Evolutionary conservation across 495 filamentous ascomycete genomes (phyloP).

Genomic region (Usnea hakonensis): DNA sequence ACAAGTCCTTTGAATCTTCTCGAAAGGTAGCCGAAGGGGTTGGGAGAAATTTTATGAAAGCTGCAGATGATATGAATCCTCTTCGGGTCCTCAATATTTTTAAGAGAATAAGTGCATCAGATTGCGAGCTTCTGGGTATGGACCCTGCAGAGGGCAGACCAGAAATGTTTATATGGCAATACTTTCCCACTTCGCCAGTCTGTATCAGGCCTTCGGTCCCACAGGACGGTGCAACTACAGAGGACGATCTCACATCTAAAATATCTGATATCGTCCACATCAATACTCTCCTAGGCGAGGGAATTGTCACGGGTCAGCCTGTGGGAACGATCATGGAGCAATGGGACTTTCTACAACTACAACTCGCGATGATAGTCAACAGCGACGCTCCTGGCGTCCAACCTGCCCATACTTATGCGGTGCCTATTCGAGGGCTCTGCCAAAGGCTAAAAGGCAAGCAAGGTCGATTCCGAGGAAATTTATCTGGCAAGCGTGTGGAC

Average conservation of each 20-base stretch:
- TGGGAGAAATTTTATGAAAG: slow-evolving; percentile 84
- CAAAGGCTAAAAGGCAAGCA: slow-evolving; percentile 95
- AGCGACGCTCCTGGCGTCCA: slow-evolving; percentile 82
- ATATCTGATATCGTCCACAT: slow-evolving; percentile 88
- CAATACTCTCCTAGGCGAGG: slow-evolving; percentile 71
- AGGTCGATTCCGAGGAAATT: slow-evolving; percentile 90
- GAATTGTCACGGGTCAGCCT: slow-evolving; percentile 70
- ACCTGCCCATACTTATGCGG: slow-evolving; percentile 63
- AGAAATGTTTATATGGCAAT: slow-evolving; percentile 98
- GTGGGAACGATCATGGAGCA: slow-evolving; percentile 92
- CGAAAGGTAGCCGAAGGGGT: slow-evolving; percentile 67
- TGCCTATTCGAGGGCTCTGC: slow-evolving; percentile 76
- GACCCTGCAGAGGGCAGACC: slow-evolving; percentile 80
- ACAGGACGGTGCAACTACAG: slow-evolving; percentile 84
- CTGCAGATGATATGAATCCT: slow-evolving; percentile 89
- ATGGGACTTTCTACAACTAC: slow-evolving; percentile 93
- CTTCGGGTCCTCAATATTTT: slow-evolving; percentile 84
- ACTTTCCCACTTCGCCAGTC: slow-evolving; percentile 84
- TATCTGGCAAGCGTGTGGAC: slow-evolving; percentile 97
- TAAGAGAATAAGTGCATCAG: slow-evolving; percentile 70
- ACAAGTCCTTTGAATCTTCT: slow-evolving; percentile 71
- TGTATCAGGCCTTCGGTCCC: slow-evolving; percentile 89
- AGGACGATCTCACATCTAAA: slow-evolving; percentile 94
- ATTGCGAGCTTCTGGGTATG: slow-evolving; percentile 87
- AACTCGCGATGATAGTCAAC: slow-evolving; percentile 96